Evolutionary conservation across 257 asterid species (phyloP), one percentile per base, ranked within the genome.

Genomic region (Penstemon barbatus): DNA sequence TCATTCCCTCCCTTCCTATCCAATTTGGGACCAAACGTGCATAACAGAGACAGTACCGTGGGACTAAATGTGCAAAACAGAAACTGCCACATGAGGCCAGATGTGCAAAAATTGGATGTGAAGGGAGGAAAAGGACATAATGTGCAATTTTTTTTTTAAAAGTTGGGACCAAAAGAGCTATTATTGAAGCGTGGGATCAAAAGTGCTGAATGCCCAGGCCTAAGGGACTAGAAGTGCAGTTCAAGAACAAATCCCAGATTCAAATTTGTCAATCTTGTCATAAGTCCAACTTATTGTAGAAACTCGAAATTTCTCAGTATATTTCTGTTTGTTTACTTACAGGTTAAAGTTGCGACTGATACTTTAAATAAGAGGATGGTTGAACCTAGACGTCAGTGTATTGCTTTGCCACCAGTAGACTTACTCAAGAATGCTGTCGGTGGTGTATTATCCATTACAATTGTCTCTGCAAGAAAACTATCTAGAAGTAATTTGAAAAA

Each of bases 331-430:
- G 15, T 76, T 44, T 72, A 18, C 33, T 25, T 25, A 57, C 83
- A 94, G 99, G 95, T 87, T 57, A 94, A 86, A 80, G 78, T 94
- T 66, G 89, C 78, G 25, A 86, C 74, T 48, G 99, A 91, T 37
- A 87, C 96, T 5, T 45, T 94, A 74, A 84, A 72, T 69, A 94
- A 94, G 80, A 87, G 87, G 75, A 86, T 94, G 99, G 94, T 94
- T 56, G 99, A 89, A 70, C 99, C 99, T 48, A 88, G 92, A 50
- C 93, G 99, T 25, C 95, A 85, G 76, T 91, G 98, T 84, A 80
- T 89, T 55, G 75, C 95, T 78, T 82, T 94, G 81, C 95, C 99
- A 7, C 84, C 90, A 12, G 79, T 74, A 51, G 94, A 86, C 78
- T 78, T 89, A 63, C 79, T 74, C 63, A 94, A 89, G 85, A 83